These are phyloP conservation scores for Mycena floridula DNA, from an alignment of 768 basidiomycete genomes.

Conservation along the genomic window DNA sequence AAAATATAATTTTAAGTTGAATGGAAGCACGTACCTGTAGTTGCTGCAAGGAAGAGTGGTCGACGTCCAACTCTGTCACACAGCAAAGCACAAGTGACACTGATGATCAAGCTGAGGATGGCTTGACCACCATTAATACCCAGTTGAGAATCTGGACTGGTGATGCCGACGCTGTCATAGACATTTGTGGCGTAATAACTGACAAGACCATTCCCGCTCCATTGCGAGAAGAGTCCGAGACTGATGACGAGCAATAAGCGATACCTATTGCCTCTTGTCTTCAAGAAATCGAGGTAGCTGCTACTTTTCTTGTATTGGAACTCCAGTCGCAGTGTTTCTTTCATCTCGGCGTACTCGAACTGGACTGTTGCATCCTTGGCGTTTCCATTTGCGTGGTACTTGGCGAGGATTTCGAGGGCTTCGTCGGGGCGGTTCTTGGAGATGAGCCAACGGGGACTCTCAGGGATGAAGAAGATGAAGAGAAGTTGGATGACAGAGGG, in stretches of 20 bases:
- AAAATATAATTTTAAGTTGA: neutral
- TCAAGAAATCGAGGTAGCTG: slow-evolving; percentile 40
- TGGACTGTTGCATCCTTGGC: slow-evolving; percentile 46
- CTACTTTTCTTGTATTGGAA: slow-evolving; percentile 28
- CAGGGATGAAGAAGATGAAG: slow-evolving; percentile 34
- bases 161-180: slow-evolving; percentile 42
- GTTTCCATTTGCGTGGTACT: slow-evolving; percentile 52
- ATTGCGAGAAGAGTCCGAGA: slow-evolving; percentile 56
- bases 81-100: slow-evolving; percentile 41
- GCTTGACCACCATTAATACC: slow-evolving; percentile 46
- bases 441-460: slow-evolving; percentile 26
- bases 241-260: slow-evolving; percentile 53
- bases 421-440: slow-evolving; percentile 31
- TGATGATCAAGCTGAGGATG: slow-evolving; percentile 51
- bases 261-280: slow-evolving; percentile 43
- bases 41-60: slow-evolving; percentile 30
- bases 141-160: slow-evolving; percentile 16
- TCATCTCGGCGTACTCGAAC: slow-evolving; percentile 63
- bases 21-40: neutral
- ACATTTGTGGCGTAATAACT: slow-evolving; percentile 44
- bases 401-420: slow-evolving; percentile 43
- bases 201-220: slow-evolving; percentile 49
- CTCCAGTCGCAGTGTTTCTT: slow-evolving; percentile 42
- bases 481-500: slow-evolving; percentile 29
- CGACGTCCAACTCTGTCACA: slow-evolving; percentile 46